Conservation (phyloP, 768 basidiomycete genomes). For the Pleurotus djamor region DNA sequence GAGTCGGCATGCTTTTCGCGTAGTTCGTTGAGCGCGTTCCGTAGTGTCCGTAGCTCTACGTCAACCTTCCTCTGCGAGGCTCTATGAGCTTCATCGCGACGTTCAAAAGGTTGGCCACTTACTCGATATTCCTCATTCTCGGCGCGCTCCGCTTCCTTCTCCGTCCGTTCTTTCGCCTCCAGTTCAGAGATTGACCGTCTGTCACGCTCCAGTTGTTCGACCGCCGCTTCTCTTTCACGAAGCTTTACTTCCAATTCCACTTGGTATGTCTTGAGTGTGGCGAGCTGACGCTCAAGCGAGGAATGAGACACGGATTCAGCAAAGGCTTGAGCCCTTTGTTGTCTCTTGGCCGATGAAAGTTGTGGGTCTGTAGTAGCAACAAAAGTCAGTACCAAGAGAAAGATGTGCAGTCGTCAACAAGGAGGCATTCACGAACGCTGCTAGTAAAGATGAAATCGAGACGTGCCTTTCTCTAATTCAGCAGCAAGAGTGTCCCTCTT, state of each 20-base stretch:
- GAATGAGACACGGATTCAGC: slow-evolving; percentile 60
- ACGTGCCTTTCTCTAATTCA: slow-evolving; percentile 40
- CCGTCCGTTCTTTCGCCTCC: slow-evolving; percentile 66
- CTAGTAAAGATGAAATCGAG: no score
- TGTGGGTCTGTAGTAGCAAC: slow-evolving; percentile 50
- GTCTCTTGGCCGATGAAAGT: slow-evolving; percentile 63
- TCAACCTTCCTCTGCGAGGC: slow-evolving; percentile 45
- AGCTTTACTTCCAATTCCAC: slow-evolving; percentile 67
- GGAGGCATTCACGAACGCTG: background rate
- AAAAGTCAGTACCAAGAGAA: background rate
- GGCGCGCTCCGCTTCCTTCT: slow-evolving; percentile 56
- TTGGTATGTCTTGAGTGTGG: slow-evolving; percentile 57
- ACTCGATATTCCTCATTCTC: slow-evolving; percentile 63
- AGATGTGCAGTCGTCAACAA: background rate
- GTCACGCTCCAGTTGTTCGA: slow-evolving; percentile 71
- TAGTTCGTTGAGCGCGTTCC: slow-evolving; percentile 45
- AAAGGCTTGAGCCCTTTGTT: slow-evolving; percentile 63
- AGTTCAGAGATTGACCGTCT: slow-evolving; percentile 65
- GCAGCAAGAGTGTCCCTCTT: slow-evolving; percentile 62
- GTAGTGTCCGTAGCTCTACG: slow-evolving; percentile 48
- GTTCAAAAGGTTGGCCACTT: slow-evolving; percentile 12
- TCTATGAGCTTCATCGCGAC: background rate
- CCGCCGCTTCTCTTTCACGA: slow-evolving; percentile 56
- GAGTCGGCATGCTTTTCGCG: slow-evolving; percentile 62
- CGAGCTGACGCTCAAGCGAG: slow-evolving; percentile 65